phyloP scores from a whole-genome alignment of 345 rosid genomes.

The Xanthoceras sorbifolium region DNA sequence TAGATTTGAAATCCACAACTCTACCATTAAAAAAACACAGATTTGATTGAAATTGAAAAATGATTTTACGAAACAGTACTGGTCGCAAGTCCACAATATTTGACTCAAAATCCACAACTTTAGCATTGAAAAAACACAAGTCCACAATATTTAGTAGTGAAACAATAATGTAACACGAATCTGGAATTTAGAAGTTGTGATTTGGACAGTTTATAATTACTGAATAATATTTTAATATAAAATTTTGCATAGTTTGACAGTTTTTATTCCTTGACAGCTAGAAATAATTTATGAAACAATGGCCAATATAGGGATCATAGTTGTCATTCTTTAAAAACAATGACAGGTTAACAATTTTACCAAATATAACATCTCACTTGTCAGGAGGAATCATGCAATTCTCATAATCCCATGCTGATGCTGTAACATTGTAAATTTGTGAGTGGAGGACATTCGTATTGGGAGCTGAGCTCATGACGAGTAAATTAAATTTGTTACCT shows the following conservation, averaged over 20 bases:
- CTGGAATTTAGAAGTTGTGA: neutral
- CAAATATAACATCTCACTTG: slow-evolving; percentile 9
- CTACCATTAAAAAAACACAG: no score
- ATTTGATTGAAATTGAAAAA: no score
- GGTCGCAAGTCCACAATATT: no score
- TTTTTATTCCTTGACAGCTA: slow-evolving; percentile 8
- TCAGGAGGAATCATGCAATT: slow-evolving; percentile 13
- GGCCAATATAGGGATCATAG: neutral
- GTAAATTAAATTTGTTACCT: neutral
- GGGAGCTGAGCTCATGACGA: neutral
- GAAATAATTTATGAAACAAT: neutral
- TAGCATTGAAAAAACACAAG: no score
- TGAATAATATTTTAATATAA: neutral
- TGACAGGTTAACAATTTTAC: slow-evolving; percentile 36
- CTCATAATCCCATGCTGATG: slow-evolving; percentile 15
- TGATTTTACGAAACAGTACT: no score
- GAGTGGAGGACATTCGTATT: neutral
- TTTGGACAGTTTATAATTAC: neutral
- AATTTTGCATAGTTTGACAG: neutral
- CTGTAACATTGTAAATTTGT: slow-evolving; percentile 2
- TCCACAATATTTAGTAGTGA: no score
- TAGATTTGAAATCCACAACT: neutral
- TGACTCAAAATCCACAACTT: no score
- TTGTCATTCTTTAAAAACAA: slow-evolving; percentile 33
- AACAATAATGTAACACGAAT: no score